Conservation (phyloP, 768 basidiomycete genomes). For the Chalciporus pseudorubinellus region DNA sequence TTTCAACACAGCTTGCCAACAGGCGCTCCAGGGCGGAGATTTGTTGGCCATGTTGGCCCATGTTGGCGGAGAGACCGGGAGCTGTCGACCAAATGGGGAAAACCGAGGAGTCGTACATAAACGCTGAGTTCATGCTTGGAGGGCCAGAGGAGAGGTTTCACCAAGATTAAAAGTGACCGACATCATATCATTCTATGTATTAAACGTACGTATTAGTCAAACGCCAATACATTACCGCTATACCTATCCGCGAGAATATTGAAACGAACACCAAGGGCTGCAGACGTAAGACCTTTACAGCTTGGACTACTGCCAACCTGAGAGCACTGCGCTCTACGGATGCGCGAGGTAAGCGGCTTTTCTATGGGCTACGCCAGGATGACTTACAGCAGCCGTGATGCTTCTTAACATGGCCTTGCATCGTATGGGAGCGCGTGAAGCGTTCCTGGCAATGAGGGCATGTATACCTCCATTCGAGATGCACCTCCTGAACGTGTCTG, state of each 20-base stretch:
- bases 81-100: background rate
- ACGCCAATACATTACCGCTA: background rate
- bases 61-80: background rate
- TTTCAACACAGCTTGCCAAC: slow-evolving; percentile 23
- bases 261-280: background rate
- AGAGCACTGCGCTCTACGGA: background rate
- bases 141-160: background rate
- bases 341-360: background rate
- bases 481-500: slow-evolving; percentile 27
- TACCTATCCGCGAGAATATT: background rate
- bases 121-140: no score
- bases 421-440: slow-evolving; percentile 29
- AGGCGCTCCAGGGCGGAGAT: slow-evolving; percentile 5
- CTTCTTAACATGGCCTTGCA: slow-evolving; percentile 9
- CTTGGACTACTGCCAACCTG: background rate
- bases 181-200: no score
- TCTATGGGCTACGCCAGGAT: no score
- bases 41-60: background rate
- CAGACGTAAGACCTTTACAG: background rate
- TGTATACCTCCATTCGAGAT: slow-evolving; percentile 14
- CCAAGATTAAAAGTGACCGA: background rate
- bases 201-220: background rate
- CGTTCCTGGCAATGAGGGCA: slow-evolving; percentile 20
- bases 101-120: background rate
- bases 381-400: slow-evolving; percentile 9